Evolutionary conservation across 805 yeast genomes (phyloP).

Genomic region (Starmerella vaccinii): DNA sequence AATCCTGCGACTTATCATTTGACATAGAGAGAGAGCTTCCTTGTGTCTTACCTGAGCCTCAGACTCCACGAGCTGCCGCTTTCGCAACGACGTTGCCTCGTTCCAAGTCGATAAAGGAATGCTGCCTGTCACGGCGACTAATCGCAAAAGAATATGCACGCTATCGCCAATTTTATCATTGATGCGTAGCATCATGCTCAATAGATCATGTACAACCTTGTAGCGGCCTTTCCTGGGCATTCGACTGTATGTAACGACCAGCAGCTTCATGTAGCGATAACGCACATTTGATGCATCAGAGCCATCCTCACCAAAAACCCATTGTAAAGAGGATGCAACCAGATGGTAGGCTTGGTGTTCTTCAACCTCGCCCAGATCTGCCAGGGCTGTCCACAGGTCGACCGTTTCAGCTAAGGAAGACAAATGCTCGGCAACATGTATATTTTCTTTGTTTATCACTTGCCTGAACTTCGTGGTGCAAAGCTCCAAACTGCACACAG

Average conservation of each 20-base stretch:
- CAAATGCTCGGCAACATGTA: not conserved
- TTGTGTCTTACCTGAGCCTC: constrained; percentile 1
- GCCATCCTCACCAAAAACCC: constrained; percentile 4
- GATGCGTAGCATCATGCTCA: constrained; percentile 3
- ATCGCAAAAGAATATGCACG: constrained; percentile 7
- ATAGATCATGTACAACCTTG: constrained; percentile 7
- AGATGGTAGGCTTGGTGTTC: constrained; percentile 8
- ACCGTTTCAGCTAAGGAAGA: not conserved
- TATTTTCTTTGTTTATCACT: not conserved
- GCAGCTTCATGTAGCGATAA: not conserved
- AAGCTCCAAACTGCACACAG: not conserved
- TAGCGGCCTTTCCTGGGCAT: constrained; percentile 3
- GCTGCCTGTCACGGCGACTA: constrained; percentile 13
- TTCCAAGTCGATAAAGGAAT: constrained; percentile 6
- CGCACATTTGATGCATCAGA: not conserved
- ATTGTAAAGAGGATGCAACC: constrained; percentile 5
- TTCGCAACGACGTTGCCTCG: constrained; percentile 8
- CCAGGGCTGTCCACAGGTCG: constrained; percentile 7
- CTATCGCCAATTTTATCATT: not conserved
- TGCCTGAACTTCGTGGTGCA: constrained; percentile 4
- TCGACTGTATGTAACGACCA: constrained; percentile 1
- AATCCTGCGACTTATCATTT: constrained; percentile 13
- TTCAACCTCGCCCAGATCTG: constrained; percentile 1
- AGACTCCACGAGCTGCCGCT: constrained; percentile 5
- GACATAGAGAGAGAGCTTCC: constrained; percentile 5